phyloP scores from a whole-genome alignment of 2,329 filamentous ascomycete species.

The Verticillium albo-atrum region DNA sequence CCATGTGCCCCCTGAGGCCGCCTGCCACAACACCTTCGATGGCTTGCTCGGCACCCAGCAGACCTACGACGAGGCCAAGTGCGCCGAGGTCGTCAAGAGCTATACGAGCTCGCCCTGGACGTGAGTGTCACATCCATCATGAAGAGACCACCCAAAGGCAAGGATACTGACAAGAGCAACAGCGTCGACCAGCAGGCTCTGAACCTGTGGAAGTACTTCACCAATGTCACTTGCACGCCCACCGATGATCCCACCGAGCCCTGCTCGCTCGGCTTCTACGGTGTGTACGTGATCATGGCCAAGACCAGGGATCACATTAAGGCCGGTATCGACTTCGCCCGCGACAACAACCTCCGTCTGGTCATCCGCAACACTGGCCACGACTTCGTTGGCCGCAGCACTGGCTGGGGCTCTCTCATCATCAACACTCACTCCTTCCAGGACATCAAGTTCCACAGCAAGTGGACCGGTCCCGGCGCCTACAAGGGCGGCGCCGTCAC shows the following conservation, averaged over 20 bases:
- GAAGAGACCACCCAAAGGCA: neutral
- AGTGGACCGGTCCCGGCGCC: constrained; percentile 24
- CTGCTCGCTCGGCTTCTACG: constrained; percentile 35
- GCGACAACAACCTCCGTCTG: constrained; percentile 41
- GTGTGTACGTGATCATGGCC: constrained; percentile 24
- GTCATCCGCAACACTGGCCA: constrained; percentile 55
- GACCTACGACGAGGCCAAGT: constrained; percentile 30
- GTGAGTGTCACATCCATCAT: constrained; percentile 19
- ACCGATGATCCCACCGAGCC: constrained; percentile 24
- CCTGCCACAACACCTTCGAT: constrained; percentile 32
- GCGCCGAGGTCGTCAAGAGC: constrained; percentile 21
- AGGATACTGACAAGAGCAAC: neutral
- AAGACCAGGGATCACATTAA: constrained; percentile 17
- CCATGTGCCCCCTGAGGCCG: constrained; percentile 22
- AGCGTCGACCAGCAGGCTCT: constrained; percentile 23
- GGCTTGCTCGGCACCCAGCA: constrained; percentile 28
- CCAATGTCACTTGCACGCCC: constrained; percentile 34
- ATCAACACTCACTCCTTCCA: constrained; percentile 56
- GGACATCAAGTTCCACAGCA: constrained; percentile 32
- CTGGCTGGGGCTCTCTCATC: constrained; percentile 53
- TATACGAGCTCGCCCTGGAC: constrained; percentile 30
- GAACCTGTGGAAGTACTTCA: constrained; percentile 36
- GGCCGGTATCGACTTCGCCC: constrained; percentile 24
- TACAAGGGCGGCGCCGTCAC: constrained; percentile 50
- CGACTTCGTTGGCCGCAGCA: constrained; percentile 54